Evolutionary conservation across 495 filamentous ascomycete genomes (phyloP).

Genomic region (Aspergillus nidulans): DNA sequence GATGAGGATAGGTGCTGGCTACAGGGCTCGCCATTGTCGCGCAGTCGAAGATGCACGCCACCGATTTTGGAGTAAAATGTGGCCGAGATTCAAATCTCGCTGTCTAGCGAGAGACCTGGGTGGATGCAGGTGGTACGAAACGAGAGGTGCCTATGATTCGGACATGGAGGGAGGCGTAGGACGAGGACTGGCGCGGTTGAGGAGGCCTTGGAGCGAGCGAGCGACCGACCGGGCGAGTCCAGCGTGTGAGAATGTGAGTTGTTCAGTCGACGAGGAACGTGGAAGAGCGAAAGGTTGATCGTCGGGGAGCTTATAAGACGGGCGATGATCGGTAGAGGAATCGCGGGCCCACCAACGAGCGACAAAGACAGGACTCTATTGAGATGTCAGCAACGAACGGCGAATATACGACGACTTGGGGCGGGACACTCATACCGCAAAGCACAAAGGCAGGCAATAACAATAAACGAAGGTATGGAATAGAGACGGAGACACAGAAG

Average conservation of each 20-base stretch:
- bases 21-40: constrained; percentile 30
- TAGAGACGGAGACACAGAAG: background rate
- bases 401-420: background rate
- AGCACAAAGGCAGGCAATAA: constrained; percentile 3
- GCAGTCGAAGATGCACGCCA: constrained; percentile 4
- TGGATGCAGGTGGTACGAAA: constrained; percentile 3
- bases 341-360: constrained; percentile 14
- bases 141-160: constrained; percentile 9
- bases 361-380: constrained; percentile 6
- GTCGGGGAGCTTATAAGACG: constrained; percentile 9
- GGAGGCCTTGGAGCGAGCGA: constrained; percentile 2
- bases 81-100: background rate
- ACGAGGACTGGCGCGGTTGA: background rate
- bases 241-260: constrained; percentile 2
- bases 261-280: constrained; percentile 1
- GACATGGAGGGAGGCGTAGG: constrained; percentile 10
- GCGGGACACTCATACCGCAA: constrained; percentile 6
- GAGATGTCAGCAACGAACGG: constrained; percentile 9
- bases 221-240: constrained; percentile 5
- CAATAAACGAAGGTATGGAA: background rate
- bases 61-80: background rate
- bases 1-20: constrained; percentile 17
- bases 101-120: constrained; percentile 2
- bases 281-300: constrained; percentile 9
- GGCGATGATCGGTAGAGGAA: constrained; percentile 12